Base-by-base conservation (phyloP, 2,329 filamentous ascomycete genomes). In the Neopestalotiopsis sp. region DNA sequence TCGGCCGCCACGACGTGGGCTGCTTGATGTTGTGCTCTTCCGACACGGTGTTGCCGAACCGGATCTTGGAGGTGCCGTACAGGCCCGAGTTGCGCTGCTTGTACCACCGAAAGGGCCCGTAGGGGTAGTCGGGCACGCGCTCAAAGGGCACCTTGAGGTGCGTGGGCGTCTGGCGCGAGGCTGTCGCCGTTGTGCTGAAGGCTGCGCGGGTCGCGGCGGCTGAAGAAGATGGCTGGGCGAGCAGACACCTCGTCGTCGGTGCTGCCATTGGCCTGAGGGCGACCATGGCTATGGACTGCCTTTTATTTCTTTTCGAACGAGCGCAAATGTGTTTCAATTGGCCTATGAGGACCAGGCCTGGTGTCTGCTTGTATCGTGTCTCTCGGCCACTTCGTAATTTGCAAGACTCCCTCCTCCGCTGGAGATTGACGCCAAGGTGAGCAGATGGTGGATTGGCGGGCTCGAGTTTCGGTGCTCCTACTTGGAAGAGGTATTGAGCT, bases 11-110 rank as follows among this genome's bases (percentile, higher is more conserved):
- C 74, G 86, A 83, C 68, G 93, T 89, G 61, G 90, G 88, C 65
- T 90, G 90, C 83, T 94, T 95, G 76, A 88, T 87, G 78, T 90
- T 87, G 76, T 91, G 87, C 74, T 90, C 86, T 73, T 87, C 84
- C 59, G 89, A 90, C 65, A 95, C 90, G 74, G 89, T 92, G 87
- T 95, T 94, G 79, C 93, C 93, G 81, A 92, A 94, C 65, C 90
- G 92, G 78, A 95, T 92, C 76, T 89, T 89, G 72, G 89, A 84
- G 56, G 82, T 82, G 74, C 91, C 93, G 82, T 93, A 94, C 9
- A 94, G 89, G 61, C 92, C 92, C 69, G 83, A 86, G 84, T 94
- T 93, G 74, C 91, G 90, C 81, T 96, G 93, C 83, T 95, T 95
- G 87, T 93, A 96, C 73, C 90, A 83, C 71, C 79, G 84, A 68